Percentiles rank a stretch among this genome's conserved stretches.
These are phyloP conservation scores for Arthrobotrys musiformis DNA, from an alignment of 2,329 filamentous ascomycete species.

Conservation along the genomic window DNA sequence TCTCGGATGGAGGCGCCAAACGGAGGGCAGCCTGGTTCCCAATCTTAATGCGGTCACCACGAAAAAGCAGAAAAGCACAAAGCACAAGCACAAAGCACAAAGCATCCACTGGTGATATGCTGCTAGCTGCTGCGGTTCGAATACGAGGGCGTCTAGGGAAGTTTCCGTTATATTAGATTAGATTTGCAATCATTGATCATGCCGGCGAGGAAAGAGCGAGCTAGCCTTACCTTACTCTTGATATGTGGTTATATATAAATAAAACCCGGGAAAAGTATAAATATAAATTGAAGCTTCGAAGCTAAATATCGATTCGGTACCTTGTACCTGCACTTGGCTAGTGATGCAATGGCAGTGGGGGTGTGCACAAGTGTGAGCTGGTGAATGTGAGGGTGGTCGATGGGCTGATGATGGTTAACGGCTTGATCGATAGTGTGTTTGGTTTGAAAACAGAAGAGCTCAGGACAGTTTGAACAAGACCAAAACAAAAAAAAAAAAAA, in stretches of 20 bases:
- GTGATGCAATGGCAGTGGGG: neutral
- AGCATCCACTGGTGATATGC: neutral
- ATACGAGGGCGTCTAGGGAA: slow-evolving; percentile 28
- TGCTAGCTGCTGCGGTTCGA: slow-evolving; percentile 49
- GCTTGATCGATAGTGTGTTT: neutral
- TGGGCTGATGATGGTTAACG: neutral
- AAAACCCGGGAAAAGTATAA: no score
- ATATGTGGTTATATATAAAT: no score
- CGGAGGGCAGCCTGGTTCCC: slow-evolving; percentile 17
- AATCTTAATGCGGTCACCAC: slow-evolving; percentile 3
- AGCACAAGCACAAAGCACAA: neutral
- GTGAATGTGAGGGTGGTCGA: no score
- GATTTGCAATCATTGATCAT: no score
- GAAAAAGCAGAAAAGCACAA: no score
- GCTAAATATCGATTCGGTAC: neutral
- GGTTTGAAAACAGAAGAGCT: neutral
- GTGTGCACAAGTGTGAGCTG: no score
- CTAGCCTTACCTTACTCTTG: no score
- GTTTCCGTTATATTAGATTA: slow-evolving; percentile 3
- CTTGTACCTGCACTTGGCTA: neutral
- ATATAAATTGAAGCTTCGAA: no score
- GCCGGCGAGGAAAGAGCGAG: no score
- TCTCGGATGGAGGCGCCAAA: slow-evolving; percentile 53
- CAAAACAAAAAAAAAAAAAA: neutral
- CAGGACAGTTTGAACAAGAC: no score